Percentiles rank a stretch among this genome's conserved stretches.
These are phyloP conservation scores for Saturnispora halmiae DNA, from an alignment of 805 yeast genomes.

Conservation along the genomic window DNA sequence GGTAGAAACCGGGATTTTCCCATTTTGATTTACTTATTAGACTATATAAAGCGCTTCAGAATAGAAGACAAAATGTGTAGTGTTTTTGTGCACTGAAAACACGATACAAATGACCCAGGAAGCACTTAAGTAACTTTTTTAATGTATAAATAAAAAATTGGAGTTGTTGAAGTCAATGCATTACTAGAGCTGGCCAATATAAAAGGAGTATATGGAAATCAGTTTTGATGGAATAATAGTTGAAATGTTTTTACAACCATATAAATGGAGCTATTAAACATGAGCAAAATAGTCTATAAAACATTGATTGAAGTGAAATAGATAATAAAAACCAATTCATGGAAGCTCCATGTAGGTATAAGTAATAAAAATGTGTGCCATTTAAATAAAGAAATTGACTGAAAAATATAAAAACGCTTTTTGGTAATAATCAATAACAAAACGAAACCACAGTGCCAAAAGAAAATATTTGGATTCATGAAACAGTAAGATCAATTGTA, in stretches of 20 bases:
- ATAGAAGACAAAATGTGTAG: conserved; percentile 17
- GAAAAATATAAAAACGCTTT: background rate
- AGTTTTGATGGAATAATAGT: too few species aligned
- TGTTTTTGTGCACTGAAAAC: conserved; percentile 76
- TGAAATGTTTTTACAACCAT: conserved; percentile 39
- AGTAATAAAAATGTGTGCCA: too few species aligned
- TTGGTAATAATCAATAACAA: too few species aligned
- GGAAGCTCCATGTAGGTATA: too few species aligned
- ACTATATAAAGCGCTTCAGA: background rate
- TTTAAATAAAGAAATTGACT: background rate
- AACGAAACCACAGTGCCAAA: too few species aligned
- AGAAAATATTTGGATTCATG: background rate
- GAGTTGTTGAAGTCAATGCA: conserved; percentile 39
- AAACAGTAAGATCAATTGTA: background rate
- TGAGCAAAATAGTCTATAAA: too few species aligned
- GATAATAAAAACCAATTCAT: too few species aligned
- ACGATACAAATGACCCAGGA: conserved; percentile 91
- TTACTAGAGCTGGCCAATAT: conserved; percentile 43
- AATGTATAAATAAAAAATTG: conserved; percentile 36
- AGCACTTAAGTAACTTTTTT: conserved; percentile 62
- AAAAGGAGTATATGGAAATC: too few species aligned
- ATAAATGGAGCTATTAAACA: background rate
- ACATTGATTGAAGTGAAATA: too few species aligned
- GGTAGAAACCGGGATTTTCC: background rate
- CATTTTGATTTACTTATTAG: background rate